Evolutionary conservation across 805 yeast species (phyloP).

Genomic region (Yamadazyma endophytica): DNA sequence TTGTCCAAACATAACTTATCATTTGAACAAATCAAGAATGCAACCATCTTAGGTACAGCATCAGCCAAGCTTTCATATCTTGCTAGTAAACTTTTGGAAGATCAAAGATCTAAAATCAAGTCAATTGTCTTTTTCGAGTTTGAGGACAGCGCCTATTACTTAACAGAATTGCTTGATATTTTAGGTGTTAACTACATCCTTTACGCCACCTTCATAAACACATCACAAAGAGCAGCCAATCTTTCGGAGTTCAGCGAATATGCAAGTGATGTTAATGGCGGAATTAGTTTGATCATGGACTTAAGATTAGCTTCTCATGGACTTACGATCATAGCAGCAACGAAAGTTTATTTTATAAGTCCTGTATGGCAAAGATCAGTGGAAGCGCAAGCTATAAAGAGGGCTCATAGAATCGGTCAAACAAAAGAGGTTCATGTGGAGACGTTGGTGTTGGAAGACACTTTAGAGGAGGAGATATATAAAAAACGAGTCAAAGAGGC

Average conservation of each 20-base stretch:
- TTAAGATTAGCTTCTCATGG: constrained; percentile 67
- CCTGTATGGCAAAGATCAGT: constrained; percentile 68
- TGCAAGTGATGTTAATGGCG: constrained; percentile 31
- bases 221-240: constrained; percentile 48
- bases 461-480: constrained; percentile 68
- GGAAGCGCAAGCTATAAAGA: constrained; percentile 73
- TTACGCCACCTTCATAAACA: constrained; percentile 58
- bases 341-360: constrained; percentile 64
- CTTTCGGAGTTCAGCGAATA: constrained; percentile 46
- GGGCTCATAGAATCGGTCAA: constrained; percentile 78
- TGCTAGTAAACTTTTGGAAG: constrained; percentile 49
- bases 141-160: constrained; percentile 66
- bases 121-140: constrained; percentile 66
- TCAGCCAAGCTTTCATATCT: constrained; percentile 63
- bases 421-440: constrained; percentile 62
- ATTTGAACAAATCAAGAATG: constrained; percentile 18
- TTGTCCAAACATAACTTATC: constrained; percentile 12
- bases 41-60: constrained; percentile 54
- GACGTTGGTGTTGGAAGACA: constrained; percentile 56
- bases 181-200: constrained; percentile 58
- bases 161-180: constrained; percentile 61
- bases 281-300: constrained; percentile 62
- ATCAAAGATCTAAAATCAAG: constrained; percentile 44
- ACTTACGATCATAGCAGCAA: constrained; percentile 61
- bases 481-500: constrained; percentile 24